Percentiles rank a stretch among this genome's conserved stretches.
These are phyloP conservation scores for Cinchona pubescens DNA, from an alignment of 257 asterid species.

Conservation along the genomic window DNA sequence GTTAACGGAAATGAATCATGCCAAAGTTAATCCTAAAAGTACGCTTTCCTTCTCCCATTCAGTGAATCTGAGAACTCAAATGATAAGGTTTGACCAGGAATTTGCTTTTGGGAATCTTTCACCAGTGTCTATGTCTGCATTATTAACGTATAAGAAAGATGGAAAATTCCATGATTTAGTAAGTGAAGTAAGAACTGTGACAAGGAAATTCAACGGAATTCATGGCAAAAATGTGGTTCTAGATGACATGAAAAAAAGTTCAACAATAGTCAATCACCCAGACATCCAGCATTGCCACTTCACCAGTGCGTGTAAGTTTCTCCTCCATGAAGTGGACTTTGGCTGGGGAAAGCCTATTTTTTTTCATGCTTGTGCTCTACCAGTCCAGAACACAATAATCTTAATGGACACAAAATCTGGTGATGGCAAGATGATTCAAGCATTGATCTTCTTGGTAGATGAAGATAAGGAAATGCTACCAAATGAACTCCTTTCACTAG, in stretches of 20 bases:
- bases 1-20: constrained; percentile 4
- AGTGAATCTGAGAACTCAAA: constrained; percentile 34
- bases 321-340: constrained; percentile 18
- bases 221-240: neutral
- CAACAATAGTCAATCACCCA: neutral
- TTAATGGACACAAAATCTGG: neutral
- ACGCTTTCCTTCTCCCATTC: neutral
- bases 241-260: neutral
- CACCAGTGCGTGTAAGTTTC: constrained; percentile 29
- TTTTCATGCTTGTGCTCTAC: neutral
- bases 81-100: neutral
- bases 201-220: constrained; percentile 8
- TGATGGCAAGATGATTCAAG: neutral
- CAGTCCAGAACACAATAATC: neutral
- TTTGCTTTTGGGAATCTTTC: constrained; percentile 21
- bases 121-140: neutral
- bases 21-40: neutral
- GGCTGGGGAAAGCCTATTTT: constrained; percentile 27
- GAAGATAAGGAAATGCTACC: neutral
- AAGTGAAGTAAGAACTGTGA: constrained; percentile 1
- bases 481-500: neutral
- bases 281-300: constrained; percentile 6
- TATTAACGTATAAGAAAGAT: neutral
- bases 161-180: neutral
- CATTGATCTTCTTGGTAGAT: neutral